A percentile compares a stretch with the other conserved stretches of the same genome.
phyloP scores from a whole-genome alignment of 2,329 filamentous ascomycete genomes.

The Colletotrichum orbiculare region DNA sequence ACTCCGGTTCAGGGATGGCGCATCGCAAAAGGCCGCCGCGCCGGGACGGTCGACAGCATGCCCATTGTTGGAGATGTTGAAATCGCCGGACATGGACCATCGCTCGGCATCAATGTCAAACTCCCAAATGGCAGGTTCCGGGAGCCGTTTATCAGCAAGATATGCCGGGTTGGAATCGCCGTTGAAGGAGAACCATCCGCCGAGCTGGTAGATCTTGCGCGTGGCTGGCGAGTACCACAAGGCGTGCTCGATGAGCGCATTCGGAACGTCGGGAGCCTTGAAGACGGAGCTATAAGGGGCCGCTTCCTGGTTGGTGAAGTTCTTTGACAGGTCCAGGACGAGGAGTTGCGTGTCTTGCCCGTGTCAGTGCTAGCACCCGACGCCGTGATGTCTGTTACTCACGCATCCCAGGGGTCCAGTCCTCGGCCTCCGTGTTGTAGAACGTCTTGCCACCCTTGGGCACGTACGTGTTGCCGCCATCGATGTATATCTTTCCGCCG shows the following conservation, averaged over 20 bases:
- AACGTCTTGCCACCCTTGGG: slow-evolving; percentile 28
- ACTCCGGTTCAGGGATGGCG: slow-evolving; percentile 33
- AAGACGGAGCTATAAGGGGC: slow-evolving; percentile 32
- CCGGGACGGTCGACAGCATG: slow-evolving; percentile 33
- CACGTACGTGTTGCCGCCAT: slow-evolving; percentile 39
- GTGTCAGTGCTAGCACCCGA: background rate
- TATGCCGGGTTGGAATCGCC: slow-evolving; percentile 33
- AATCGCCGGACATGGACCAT: slow-evolving; percentile 16
- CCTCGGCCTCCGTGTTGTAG: slow-evolving; percentile 22
- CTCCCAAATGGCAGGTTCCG: slow-evolving; percentile 25
- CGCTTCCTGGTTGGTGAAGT: slow-evolving; percentile 36
- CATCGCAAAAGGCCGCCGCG: slow-evolving; percentile 37
- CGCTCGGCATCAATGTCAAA: slow-evolving; percentile 19
- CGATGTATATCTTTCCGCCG: slow-evolving; percentile 39
- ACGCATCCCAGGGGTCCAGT: slow-evolving; percentile 26
- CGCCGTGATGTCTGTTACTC: background rate
- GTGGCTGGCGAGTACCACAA: slow-evolving; percentile 37
- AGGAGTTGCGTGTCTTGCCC: slow-evolving; percentile 34
- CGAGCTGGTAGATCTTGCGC: slow-evolving; percentile 39
- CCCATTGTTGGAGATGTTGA: slow-evolving; percentile 29
- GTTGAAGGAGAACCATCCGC: slow-evolving; percentile 39
- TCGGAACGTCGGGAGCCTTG: slow-evolving; percentile 38
- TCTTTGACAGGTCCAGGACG: slow-evolving; percentile 38
- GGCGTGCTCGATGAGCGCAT: slow-evolving; percentile 37
- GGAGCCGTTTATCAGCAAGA: slow-evolving; percentile 24